A percentile compares a stretch with the other conserved stretches of the same genome.
phyloP scores from a whole-genome alignment of 2,329 filamentous ascomycete genomes.

The Venturia aucupariae region DNA sequence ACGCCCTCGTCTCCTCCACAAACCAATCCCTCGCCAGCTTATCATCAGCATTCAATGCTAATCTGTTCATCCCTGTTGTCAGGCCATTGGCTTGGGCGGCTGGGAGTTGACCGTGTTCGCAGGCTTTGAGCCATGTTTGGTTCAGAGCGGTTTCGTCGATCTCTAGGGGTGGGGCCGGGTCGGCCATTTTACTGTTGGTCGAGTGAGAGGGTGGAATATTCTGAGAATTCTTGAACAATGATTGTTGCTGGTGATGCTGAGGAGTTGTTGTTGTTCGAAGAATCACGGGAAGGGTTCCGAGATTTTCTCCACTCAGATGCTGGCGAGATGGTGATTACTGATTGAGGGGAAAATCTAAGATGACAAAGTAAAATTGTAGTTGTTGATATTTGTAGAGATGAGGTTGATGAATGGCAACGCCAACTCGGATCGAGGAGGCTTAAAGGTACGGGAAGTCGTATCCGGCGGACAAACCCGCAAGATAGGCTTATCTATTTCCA shows the following conservation, averaged over 20 bases:
- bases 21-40: slow-evolving; percentile 70
- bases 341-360: background rate
- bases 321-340: background rate
- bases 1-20: slow-evolving; percentile 48
- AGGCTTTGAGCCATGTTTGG: background rate
- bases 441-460: background rate
- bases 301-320: background rate
- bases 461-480: background rate
- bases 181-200: too few species aligned
- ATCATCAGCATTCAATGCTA: slow-evolving; percentile 62
- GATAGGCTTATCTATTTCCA: background rate
- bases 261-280: background rate
- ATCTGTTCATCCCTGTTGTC: slow-evolving; percentile 62
- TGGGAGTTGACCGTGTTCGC: background rate
- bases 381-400: background rate
- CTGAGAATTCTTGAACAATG: too few species aligned
- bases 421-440: background rate
- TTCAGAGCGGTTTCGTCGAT: background rate
- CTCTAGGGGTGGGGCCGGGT: background rate
- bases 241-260: background rate
- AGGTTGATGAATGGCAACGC: background rate
- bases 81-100: background rate
- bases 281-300: background rate
- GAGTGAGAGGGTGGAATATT: too few species aligned
- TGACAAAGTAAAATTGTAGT: background rate